phyloP scores from a whole-genome alignment of 2,329 filamentous ascomycete species.

The Arthrobotrys pseudoclavata region DNA sequence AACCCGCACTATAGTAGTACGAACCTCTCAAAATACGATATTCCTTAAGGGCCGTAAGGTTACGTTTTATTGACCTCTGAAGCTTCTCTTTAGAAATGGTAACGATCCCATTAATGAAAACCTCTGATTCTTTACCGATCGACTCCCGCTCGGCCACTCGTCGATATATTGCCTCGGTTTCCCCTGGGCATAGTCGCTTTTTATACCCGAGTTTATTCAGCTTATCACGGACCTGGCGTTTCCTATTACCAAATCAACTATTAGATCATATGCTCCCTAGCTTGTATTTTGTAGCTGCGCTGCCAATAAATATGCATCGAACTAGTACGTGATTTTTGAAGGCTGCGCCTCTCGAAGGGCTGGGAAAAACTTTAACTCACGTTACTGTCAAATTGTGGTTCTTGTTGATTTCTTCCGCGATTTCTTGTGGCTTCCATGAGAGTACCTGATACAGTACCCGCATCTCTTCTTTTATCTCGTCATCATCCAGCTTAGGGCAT shows the following conservation, averaged over 20 bases:
- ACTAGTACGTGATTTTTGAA: no score
- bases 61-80: not conserved
- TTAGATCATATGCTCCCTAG: not conserved
- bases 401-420: not conserved
- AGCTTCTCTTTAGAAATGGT: not conserved
- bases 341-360: no score
- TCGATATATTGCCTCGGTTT: not conserved
- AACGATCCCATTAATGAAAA: not conserved
- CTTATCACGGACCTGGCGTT: slow-evolving; percentile 1
- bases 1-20: not conserved
- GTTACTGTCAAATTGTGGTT: slow-evolving; percentile 12
- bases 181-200: not conserved
- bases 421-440: not conserved
- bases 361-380: no score
- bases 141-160: not conserved
- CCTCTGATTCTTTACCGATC: slow-evolving; percentile 3
- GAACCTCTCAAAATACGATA: not conserved
- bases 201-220: slow-evolving; percentile 18
- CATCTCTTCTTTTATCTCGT: not conserved
- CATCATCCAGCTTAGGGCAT: not conserved
- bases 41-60: not conserved
- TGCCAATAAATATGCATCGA: no score
- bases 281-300: no score
- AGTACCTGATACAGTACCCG: not conserved
- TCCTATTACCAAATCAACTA: not conserved